A percentile compares a stretch with the other conserved stretches of the same genome.
Evolutionary conservation across 768 basidiomycete genomes (phyloP).

Genomic region (Lentinula aciculospora): DNA sequence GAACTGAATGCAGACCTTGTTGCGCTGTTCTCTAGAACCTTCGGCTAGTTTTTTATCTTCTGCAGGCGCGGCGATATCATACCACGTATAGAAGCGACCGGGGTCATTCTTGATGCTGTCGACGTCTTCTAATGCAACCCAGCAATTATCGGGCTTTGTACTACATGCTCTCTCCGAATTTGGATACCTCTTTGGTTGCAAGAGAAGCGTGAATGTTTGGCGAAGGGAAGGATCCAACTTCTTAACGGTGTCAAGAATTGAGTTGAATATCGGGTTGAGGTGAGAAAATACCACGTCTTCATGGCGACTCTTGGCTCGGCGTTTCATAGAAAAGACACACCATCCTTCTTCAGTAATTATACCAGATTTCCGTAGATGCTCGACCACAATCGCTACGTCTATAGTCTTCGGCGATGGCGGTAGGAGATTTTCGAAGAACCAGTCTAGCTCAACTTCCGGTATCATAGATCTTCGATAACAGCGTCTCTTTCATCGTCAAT

Average conservation of each 20-base stretch:
- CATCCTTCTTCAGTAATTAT: background rate
- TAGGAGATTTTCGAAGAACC: background rate
- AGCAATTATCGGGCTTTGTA: background rate
- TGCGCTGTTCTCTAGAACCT: background rate
- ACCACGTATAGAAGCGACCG: background rate
- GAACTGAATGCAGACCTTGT: background rate
- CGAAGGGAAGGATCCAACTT: background rate
- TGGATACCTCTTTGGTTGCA: background rate
- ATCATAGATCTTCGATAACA: conserved; percentile 31
- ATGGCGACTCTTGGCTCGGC: background rate
- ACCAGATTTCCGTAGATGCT: background rate
- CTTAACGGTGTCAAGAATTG: background rate
- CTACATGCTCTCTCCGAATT: background rate
- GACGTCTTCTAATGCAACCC: background rate
- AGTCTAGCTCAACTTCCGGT: conserved; percentile 31
- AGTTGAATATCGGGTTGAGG: background rate
- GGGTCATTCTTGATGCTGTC: background rate
- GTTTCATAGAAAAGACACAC: background rate
- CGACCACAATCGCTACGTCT: background rate
- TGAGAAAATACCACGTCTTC: background rate
- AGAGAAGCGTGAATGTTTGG: background rate
- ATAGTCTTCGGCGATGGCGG: background rate
- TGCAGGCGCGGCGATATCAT: background rate
- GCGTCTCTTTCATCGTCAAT: background rate
- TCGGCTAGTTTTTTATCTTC: background rate